Evolutionary conservation across 148 eudicot species (phyloP), one percentile per base, ranked within the genome.

Genomic region (Nepenthes gracilis): DNA sequence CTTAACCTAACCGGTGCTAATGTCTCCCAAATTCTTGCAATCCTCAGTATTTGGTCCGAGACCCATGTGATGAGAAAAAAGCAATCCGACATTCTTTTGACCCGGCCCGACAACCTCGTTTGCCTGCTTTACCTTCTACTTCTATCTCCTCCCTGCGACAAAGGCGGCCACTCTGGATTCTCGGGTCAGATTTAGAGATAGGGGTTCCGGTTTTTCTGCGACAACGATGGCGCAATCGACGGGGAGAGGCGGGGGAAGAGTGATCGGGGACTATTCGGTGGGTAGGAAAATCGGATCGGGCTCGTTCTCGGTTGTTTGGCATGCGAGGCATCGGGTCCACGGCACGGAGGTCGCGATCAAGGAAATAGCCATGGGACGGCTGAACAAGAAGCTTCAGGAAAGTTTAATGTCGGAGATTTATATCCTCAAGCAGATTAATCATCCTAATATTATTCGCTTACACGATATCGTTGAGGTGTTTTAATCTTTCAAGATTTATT

Each of bases 301-400:
- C 10, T 89, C 97, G 50, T 89, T 89, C 72, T 89, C 97, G 47
- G 80, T 78, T 47, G 97, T 89, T 50, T 89, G 94, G 97, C 90
- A 83, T 55, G 97, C 84, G 55, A 74, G 90, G 59, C 97, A 89
- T 58, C 62, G 74, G 58, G 72, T 78, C 38, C 79, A 75, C 43
- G 97, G 97, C 58, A 77, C 90, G 0, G 84, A 89, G 65, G 90
- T 89, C 32, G 97, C 94, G 15, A 89, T 89, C 2, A 89, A 89
- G 66, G 97, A 89, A 78, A 89, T 89, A 60, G 62, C 61, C 2
- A 74, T 78, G 36, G 72, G 64, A 12, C 73, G 84, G 56, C 67
- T 89, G 83, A 84, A 86, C 62, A 76, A 75, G 65, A 90, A 84
- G 64, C 67, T 91, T 57, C 93, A 88, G 47, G 97, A 92, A 32